Conservation (phyloP, 805 yeast species). For the Priceomyces haplophilus region DNA sequence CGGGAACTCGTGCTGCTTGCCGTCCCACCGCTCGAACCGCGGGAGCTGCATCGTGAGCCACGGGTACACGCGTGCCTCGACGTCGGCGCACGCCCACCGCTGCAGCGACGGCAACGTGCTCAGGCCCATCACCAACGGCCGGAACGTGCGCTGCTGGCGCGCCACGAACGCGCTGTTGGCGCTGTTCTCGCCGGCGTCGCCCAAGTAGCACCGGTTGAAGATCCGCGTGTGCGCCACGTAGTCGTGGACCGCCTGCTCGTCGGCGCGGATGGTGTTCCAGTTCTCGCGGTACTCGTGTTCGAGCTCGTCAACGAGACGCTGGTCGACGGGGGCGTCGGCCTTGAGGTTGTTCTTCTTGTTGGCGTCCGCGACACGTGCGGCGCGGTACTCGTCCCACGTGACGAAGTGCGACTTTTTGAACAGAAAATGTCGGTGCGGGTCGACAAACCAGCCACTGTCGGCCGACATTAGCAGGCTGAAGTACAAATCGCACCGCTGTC, state of each 20-base stretch:
- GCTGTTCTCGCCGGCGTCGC: neutral
- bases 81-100: constrained; percentile 6
- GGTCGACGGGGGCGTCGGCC: constrained; percentile 7
- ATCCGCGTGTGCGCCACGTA: constrained; percentile 21
- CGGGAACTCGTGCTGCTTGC: constrained; percentile 4
- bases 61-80: constrained; percentile 19
- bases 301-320: constrained; percentile 8
- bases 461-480: constrained; percentile 14
- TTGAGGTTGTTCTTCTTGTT: constrained; percentile 4
- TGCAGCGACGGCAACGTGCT: neutral
- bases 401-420: constrained; percentile 14
- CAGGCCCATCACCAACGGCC: neutral
- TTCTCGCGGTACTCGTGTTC: constrained; percentile 5
- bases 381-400: constrained; percentile 8
- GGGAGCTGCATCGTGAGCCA: constrained; percentile 25
- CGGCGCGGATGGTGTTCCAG: constrained; percentile 15
- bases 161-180: constrained; percentile 1
- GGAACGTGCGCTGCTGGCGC: neutral
- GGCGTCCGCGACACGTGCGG: constrained; percentile 6
- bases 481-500: constrained; percentile 22
- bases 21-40: constrained; percentile 6
- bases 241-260: constrained; percentile 23
- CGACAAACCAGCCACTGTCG: constrained; percentile 15
- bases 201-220: constrained; percentile 22
- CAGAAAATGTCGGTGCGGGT: constrained; percentile 14